A percentile compares a stretch with the other conserved stretches of the same genome.
phyloP scores from a whole-genome alignment of 2,329 filamentous ascomycete species.

The Fusarium albosuccineum region DNA sequence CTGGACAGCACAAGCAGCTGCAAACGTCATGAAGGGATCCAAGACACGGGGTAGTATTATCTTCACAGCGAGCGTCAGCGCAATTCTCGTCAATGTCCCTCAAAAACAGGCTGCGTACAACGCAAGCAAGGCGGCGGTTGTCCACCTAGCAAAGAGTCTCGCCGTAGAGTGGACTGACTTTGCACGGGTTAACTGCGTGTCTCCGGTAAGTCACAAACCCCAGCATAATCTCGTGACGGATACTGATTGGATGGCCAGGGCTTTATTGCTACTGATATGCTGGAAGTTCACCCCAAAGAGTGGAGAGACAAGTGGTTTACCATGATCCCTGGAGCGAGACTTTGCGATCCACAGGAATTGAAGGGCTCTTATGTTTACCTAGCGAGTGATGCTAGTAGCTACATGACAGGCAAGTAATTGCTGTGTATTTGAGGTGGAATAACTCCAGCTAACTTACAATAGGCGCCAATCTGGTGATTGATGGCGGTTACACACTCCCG shows the following conservation, averaged over 20 bases:
- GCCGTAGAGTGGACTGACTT: slow-evolving; percentile 60
- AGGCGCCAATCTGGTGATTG: neutral
- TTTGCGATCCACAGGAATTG: slow-evolving; percentile 51
- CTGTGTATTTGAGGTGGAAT: neutral
- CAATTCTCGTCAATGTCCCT: slow-evolving; percentile 56
- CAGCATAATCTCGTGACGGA: neutral
- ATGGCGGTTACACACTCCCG: slow-evolving; percentile 1
- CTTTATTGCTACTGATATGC: slow-evolving; percentile 41
- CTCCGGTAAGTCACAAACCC: slow-evolving; percentile 46
- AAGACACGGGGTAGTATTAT: slow-evolving; percentile 54
- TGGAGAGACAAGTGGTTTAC: slow-evolving; percentile 39
- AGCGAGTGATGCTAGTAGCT: slow-evolving; percentile 56
- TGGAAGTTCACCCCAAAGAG: slow-evolving; percentile 39
- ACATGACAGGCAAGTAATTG: slow-evolving; percentile 53
- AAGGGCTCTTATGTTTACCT: slow-evolving; percentile 55
- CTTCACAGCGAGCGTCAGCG: slow-evolving; percentile 57
- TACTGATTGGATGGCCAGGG: slow-evolving; percentile 18
- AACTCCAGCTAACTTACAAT: neutral
- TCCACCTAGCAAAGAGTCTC: slow-evolving; percentile 56
- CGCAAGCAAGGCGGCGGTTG: slow-evolving; percentile 57
- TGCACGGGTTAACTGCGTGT: slow-evolving; percentile 56
- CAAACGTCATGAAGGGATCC: slow-evolving; percentile 51
- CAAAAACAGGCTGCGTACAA: slow-evolving; percentile 59
- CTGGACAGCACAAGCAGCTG: slow-evolving; percentile 59
- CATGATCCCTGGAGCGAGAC: slow-evolving; percentile 34